Evolutionary conservation across 352 stramenopile genomes (phyloP).

Genomic region (Pseudoperonospora humuli): DNA sequence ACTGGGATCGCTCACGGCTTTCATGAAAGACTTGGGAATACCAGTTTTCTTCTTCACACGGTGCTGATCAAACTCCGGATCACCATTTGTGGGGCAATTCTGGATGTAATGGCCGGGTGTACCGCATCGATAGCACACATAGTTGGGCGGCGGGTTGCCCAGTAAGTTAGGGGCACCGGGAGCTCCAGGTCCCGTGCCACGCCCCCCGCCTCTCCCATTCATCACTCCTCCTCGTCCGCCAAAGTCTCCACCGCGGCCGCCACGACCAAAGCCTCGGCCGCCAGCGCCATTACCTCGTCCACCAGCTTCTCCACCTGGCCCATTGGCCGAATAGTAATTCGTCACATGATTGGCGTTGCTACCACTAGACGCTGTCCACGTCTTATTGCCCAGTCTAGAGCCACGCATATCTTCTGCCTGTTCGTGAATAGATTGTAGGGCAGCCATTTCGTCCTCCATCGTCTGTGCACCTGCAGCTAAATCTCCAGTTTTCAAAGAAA

Average conservation of each 20-base stretch:
- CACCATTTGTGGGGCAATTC: constrained; percentile 83
- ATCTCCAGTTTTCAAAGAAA: constrained; percentile 15
- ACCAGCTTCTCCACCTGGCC: constrained; percentile 24
- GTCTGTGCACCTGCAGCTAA: constrained; percentile 50
- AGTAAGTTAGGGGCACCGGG: constrained; percentile 11
- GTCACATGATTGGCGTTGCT: constrained; percentile 74
- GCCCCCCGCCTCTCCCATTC: constrained; percentile 34
- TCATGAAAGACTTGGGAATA: constrained; percentile 87
- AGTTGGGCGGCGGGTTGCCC: constrained; percentile 71
- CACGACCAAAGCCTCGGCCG: constrained; percentile 40
- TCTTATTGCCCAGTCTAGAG: constrained; percentile 76
- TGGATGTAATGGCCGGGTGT: constrained; percentile 84
- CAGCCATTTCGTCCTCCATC: constrained; percentile 77
- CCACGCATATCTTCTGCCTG: constrained; percentile 77
- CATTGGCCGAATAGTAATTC: constrained; percentile 62
- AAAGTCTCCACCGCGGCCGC: constrained; percentile 34
- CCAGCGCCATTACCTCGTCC: constrained; percentile 31
- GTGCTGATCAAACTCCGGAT: constrained; percentile 84
- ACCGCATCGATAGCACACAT: constrained; percentile 81
- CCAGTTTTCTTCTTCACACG: constrained; percentile 84
- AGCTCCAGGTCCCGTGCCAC: constrained; percentile 21
- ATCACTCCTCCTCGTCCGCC: constrained; percentile 37
- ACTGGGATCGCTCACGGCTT: constrained; percentile 77
- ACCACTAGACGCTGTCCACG: constrained; percentile 62
- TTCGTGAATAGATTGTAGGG: constrained; percentile 78